Evolutionary conservation across 495 filamentous ascomycete species (phyloP).

Genomic region (Cryomyces minteri): DNA sequence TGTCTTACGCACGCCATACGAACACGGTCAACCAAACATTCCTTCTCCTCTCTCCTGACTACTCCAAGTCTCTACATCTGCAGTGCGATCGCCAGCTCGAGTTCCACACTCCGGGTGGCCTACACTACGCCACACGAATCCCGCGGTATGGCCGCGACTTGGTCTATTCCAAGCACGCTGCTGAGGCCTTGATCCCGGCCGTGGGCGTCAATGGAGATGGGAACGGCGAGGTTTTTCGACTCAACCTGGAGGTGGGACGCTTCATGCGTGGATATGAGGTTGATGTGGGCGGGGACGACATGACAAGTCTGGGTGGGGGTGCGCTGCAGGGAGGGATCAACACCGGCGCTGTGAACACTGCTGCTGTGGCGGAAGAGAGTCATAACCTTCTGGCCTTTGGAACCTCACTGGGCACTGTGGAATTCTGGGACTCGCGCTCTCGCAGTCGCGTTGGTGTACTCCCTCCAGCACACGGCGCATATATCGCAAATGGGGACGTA

Average conservation of each 20-base stretch:
- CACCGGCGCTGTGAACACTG: constrained; percentile 72
- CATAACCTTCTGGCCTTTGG: constrained; percentile 90
- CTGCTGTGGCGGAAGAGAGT: constrained; percentile 72
- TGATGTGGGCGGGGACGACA: constrained; percentile 72
- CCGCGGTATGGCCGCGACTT: constrained; percentile 88
- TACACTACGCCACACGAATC: constrained; percentile 71
- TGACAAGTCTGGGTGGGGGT: constrained; percentile 38
- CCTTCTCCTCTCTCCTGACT: constrained; percentile 72
- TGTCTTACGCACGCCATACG: constrained; percentile 87
- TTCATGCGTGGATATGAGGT: constrained; percentile 71
- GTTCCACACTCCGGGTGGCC: constrained; percentile 81
- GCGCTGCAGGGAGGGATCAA: constrained; percentile 69
- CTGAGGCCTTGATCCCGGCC: constrained; percentile 72
- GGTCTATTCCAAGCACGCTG: constrained; percentile 63
- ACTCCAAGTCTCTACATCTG: constrained; percentile 85
- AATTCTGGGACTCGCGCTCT: constrained; percentile 84
- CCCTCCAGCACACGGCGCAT: constrained; percentile 6
- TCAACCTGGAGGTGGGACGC: constrained; percentile 79
- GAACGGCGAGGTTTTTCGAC: constrained; percentile 73
- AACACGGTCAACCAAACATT: constrained; percentile 90
- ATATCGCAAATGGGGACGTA: constrained; percentile 23
- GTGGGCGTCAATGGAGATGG: constrained; percentile 77
- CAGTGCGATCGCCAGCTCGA: constrained; percentile 83
- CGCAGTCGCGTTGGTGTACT: constrained; percentile 68
- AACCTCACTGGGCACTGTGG: constrained; percentile 86